These are phyloP conservation scores for Lasiosphaeriaceae sp. DNA, from an alignment of 495 filamentous ascomycete genomes.

Conservation along the genomic window DNA sequence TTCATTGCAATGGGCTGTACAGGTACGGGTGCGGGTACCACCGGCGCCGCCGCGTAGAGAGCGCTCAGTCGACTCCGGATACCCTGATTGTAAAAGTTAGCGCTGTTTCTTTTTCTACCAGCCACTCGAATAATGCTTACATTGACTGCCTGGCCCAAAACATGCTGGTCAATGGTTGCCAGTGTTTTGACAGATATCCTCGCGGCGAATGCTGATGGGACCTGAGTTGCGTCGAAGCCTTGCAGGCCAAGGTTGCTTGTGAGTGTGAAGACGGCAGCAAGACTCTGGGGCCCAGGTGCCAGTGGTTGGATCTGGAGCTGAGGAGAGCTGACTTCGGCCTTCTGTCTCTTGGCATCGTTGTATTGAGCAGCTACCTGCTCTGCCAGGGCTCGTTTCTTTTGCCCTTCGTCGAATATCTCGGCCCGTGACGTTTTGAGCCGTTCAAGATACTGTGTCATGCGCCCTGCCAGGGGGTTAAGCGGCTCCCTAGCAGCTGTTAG, in stretches of 20 bases:
- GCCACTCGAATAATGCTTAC: slow-evolving; percentile 27
- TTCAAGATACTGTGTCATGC: slow-evolving; percentile 80
- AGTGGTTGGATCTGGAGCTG: slow-evolving; percentile 59
- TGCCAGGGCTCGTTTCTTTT: slow-evolving; percentile 70
- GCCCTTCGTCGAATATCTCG: slow-evolving; percentile 72
- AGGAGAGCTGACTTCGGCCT: slow-evolving; percentile 23
- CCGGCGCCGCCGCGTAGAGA: slow-evolving; percentile 22
- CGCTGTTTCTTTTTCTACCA: background rate
- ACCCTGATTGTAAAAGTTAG: slow-evolving; percentile 31
- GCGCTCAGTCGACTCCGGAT: slow-evolving; percentile 34
- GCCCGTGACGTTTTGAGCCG: slow-evolving; percentile 66
- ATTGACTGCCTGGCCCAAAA: slow-evolving; percentile 66
- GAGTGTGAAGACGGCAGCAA: slow-evolving; percentile 78
- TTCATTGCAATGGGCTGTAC: slow-evolving; percentile 40
- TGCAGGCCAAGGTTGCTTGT: slow-evolving; percentile 69
- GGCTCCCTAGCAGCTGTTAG: slow-evolving; percentile 56
- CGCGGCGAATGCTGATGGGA: slow-evolving; percentile 70
- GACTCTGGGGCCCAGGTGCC: slow-evolving; percentile 67
- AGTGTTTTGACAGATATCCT: slow-evolving; percentile 73
- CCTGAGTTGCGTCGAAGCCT: slow-evolving; percentile 73
- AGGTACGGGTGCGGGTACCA: background rate
- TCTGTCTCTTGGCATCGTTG: slow-evolving; percentile 41
- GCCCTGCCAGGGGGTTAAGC: slow-evolving; percentile 58
- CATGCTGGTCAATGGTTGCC: slow-evolving; percentile 54
- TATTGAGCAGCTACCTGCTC: slow-evolving; percentile 60